Percentiles rank a stretch among this genome's conserved stretches.
These are phyloP conservation scores for Coniochaeta ligniaria DNA, from an alignment of 2,329 filamentous ascomycete species.

Conservation along the genomic window DNA sequence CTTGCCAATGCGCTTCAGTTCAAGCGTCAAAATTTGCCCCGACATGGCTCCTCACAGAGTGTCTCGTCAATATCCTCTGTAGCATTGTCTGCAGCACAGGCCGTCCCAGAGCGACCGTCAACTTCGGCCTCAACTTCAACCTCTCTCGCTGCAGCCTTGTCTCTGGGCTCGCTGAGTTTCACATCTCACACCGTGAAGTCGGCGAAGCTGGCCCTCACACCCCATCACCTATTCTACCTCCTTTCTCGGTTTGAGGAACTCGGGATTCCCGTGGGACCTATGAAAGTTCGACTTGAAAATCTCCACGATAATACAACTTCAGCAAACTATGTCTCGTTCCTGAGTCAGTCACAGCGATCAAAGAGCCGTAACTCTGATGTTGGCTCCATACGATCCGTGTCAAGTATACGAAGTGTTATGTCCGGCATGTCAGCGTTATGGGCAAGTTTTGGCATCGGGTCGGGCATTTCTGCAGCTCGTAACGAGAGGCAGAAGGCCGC, in stretches of 20 bases:
- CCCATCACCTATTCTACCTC: conserved; percentile 94
- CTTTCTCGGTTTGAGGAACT: conserved; percentile 93
- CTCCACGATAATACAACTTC: conserved; percentile 81
- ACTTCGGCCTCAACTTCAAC: conserved; percentile 64
- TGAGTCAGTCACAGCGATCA: conserved; percentile 74
- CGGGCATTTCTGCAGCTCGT: conserved; percentile 71
- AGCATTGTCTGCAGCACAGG: conserved; percentile 41
- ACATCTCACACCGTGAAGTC: conserved; percentile 81
- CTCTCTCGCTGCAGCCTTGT: conserved; percentile 76
- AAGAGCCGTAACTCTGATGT: conserved; percentile 75
- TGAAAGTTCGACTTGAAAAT: conserved; percentile 94
- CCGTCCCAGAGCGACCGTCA: conserved; percentile 53
- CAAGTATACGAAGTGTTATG: conserved; percentile 95
- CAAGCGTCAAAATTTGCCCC: conserved; percentile 61
- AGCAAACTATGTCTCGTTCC: conserved; percentile 92
- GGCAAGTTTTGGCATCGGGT: conserved; percentile 78
- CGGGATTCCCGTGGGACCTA: conserved; percentile 82
- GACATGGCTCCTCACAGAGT: conserved; percentile 63
- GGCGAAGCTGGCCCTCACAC: conserved; percentile 84
- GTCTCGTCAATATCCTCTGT: conserved; percentile 46
- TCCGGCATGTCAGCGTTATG: conserved; percentile 92
- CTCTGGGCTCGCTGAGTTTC: conserved; percentile 78
- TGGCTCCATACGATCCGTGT: conserved; percentile 90
- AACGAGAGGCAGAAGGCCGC: conserved; percentile 86
- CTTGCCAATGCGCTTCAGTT: conserved; percentile 92